Evolutionary conservation across 176 grass and related monocot genomes (phyloP).

Genomic region (Oryza coarctata): DNA sequence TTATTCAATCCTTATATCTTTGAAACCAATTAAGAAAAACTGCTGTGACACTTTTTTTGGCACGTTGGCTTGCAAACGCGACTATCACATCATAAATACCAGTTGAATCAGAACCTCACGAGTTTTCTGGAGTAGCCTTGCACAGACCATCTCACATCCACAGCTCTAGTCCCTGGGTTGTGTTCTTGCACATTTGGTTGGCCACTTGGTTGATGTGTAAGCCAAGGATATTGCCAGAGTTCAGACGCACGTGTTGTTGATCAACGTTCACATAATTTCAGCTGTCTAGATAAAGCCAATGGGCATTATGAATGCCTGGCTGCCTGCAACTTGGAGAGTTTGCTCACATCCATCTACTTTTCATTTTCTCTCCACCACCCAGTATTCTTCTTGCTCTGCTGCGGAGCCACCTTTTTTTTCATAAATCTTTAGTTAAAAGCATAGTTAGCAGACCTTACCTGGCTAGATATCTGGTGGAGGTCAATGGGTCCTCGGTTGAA

Average conservation of each 20-base stretch:
- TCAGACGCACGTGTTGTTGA: not conserved
- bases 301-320: not conserved
- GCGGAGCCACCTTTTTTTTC: not conserved
- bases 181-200: conserved; percentile 26
- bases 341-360: not conserved
- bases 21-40: conserved; percentile 17
- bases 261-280: not conserved
- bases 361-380: not conserved
- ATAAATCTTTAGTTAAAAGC: not conserved
- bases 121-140: not conserved
- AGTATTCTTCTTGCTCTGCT: not conserved
- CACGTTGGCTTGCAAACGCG: not conserved
- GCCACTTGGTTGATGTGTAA: conserved; percentile 1
- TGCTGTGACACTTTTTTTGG: not conserved
- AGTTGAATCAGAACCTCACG: not conserved
- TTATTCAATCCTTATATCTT: not conserved
- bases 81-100: not conserved
- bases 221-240: not conserved
- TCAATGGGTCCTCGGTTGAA: no score
- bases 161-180: not conserved
- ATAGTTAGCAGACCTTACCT: no score
- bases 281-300: not conserved
- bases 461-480: no score
- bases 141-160: not conserved
- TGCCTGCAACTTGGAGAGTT: not conserved